Percentiles rank a stretch among this genome's conserved stretches.
Evolutionary conservation across 2,329 filamentous ascomycete genomes (phyloP).

Genomic region (Penicillium corylophilum): DNA sequence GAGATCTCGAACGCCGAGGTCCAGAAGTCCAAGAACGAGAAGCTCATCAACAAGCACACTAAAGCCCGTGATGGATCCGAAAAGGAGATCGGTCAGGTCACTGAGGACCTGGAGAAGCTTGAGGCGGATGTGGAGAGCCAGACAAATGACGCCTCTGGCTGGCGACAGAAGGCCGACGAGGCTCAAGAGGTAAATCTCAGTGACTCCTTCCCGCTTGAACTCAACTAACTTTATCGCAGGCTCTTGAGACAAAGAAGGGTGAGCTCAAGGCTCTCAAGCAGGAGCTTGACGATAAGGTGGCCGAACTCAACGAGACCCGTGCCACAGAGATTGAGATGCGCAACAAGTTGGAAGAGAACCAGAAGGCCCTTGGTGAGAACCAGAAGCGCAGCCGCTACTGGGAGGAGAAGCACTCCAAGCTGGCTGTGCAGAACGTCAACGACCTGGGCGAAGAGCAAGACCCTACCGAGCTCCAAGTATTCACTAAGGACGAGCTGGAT

Average conservation of each 20-base stretch:
- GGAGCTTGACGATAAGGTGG: slow-evolving; percentile 80
- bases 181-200: slow-evolving; percentile 61
- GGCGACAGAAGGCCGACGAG: slow-evolving; percentile 72
- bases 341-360: slow-evolving; percentile 94
- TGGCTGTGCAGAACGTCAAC: slow-evolving; percentile 76
- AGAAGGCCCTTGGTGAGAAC: slow-evolving; percentile 84
- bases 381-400: slow-evolving; percentile 81
- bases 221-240: slow-evolving; percentile 42
- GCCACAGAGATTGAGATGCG: slow-evolving; percentile 96
- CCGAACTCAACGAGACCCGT: slow-evolving; percentile 83
- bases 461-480: slow-evolving; percentile 63
- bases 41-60: slow-evolving; percentile 81
- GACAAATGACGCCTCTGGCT: slow-evolving; percentile 69
- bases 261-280: slow-evolving; percentile 77
- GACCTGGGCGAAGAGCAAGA: slow-evolving; percentile 62
- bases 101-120: slow-evolving; percentile 71
- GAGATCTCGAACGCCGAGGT: slow-evolving; percentile 84
- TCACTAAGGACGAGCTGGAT: slow-evolving; percentile 68
- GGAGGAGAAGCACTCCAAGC: slow-evolving; percentile 84
- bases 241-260: slow-evolving; percentile 73
- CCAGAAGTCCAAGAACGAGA: slow-evolving; percentile 87
- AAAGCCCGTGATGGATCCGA: slow-evolving; percentile 77
- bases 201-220: not conserved
- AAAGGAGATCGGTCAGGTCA: slow-evolving; percentile 72
- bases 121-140: slow-evolving; percentile 78